phyloP scores from a whole-genome alignment of 306 rosid species.

The Castanospermum australe region DNA sequence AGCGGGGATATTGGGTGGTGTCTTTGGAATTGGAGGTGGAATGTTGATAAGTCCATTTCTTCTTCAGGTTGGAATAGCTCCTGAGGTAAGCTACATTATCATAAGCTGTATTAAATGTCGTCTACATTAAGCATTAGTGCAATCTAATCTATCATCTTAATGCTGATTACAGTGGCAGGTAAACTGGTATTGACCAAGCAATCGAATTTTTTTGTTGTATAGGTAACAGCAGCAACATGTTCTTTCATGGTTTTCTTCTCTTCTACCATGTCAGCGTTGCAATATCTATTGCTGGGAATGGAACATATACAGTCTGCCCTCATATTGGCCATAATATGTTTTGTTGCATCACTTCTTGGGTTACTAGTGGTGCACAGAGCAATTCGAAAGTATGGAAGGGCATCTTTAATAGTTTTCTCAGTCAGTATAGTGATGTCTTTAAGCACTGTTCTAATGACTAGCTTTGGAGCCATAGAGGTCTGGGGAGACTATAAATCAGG shows the following conservation, averaged over 20 bases:
- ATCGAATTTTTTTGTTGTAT: neutral
- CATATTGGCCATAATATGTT: conserved; percentile 55
- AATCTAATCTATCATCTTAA: neutral
- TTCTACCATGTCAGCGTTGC: conserved; percentile 79
- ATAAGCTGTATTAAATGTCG: neutral
- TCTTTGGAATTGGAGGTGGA: conserved; percentile 96
- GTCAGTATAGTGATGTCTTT: conserved; percentile 71
- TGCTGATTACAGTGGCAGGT: neutral
- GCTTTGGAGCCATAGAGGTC: conserved; percentile 62
- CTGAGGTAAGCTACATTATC: conserved; percentile 50
- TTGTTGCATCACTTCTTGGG: conserved; percentile 71
- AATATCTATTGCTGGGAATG: conserved; percentile 77
- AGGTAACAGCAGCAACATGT: conserved; percentile 88
- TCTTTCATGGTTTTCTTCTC: conserved; percentile 97
- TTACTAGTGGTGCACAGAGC: conserved; percentile 66
- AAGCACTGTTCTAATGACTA: conserved; percentile 79
- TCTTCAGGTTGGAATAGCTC: conserved; percentile 78
- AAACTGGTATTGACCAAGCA: neutral
- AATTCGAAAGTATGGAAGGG: conserved; percentile 65
- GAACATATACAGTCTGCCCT: conserved; percentile 56
- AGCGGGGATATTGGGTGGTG: conserved; percentile 82
- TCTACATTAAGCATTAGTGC: neutral
- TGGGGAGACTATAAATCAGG: conserved; percentile 65
- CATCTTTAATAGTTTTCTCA: conserved; percentile 81
- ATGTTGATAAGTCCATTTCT: conserved; percentile 92